These are phyloP conservation scores for Fragaria nilgerrensis DNA, from an alignment of 306 rosid species.

Conservation along the genomic window DNA sequence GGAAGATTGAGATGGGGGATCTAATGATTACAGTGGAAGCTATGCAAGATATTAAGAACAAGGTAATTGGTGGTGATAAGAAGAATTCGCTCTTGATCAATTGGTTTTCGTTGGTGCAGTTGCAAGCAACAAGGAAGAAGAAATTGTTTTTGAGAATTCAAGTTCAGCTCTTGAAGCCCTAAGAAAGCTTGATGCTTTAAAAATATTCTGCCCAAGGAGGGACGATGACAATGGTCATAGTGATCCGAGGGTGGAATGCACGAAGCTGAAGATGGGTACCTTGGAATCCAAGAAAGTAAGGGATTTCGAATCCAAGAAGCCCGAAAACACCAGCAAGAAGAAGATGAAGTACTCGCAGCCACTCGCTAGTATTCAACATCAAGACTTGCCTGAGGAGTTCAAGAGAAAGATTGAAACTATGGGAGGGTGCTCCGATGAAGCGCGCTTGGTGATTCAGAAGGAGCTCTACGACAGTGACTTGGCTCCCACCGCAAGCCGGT, in stretches of 20 bases:
- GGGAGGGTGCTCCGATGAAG: background rate
- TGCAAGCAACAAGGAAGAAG: constrained; percentile 1
- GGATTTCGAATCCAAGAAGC: background rate
- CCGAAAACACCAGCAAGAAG: background rate
- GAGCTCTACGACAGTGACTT: background rate
- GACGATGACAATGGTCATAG: background rate
- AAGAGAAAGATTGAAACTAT: constrained; percentile 1
- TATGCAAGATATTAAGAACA: background rate
- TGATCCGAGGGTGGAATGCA: background rate
- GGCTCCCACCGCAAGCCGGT: background rate
- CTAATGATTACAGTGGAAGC: background rate
- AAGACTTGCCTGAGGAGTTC: background rate
- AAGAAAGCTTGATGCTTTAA: background rate
- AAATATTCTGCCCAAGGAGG: background rate
- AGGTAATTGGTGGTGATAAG: background rate
- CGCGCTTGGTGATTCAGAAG: background rate
- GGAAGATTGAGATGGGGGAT: background rate
- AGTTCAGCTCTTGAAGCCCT: background rate
- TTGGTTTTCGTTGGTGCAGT: background rate
- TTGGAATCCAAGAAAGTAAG: background rate
- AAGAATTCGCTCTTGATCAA: background rate
- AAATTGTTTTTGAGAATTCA: background rate
- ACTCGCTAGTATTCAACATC: background rate
- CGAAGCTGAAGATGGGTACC: background rate
- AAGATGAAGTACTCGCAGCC: background rate